These are phyloP conservation scores for Entomortierella lignicola DNA, from an alignment of 192 early-diverging fungal species.

Conservation along the genomic window DNA sequence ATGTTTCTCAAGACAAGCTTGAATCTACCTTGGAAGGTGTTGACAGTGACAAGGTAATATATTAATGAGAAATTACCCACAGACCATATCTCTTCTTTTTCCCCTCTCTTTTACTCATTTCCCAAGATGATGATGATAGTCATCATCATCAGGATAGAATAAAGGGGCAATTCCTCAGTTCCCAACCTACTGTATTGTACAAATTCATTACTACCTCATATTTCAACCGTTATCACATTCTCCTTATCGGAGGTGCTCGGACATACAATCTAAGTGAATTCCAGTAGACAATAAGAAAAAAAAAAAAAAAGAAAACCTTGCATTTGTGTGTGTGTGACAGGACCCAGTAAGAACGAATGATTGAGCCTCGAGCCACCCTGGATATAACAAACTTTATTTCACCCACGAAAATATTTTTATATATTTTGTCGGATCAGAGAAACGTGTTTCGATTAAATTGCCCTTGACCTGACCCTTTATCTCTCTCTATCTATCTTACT, in stretches of 20 bases:
- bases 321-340: neutral
- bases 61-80: no score
- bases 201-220: no score
- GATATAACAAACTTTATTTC: slow-evolving; percentile 39
- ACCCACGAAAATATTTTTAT: slow-evolving; percentile 24
- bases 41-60: slow-evolving; percentile 42
- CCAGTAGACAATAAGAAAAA: no score
- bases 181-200: no score
- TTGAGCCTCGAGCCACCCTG: neutral
- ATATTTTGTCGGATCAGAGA: no score
- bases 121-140: no score
- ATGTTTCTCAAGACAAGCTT: slow-evolving; percentile 55
- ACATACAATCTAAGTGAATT: neutral
- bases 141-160: no score
- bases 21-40: slow-evolving; percentile 34
- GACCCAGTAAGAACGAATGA: no score
- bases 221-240: no score
- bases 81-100: no score
- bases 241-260: slow-evolving; percentile 12
- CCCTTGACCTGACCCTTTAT: neutral
- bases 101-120: neutral
- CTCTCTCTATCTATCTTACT: neutral
- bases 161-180: no score
- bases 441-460: neutral
- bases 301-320: no score